Evolutionary conservation across 164 flowering plant genomes (phyloP), one percentile per base, ranked within the genome.

Genomic region (Pachysandra terminalis): DNA sequence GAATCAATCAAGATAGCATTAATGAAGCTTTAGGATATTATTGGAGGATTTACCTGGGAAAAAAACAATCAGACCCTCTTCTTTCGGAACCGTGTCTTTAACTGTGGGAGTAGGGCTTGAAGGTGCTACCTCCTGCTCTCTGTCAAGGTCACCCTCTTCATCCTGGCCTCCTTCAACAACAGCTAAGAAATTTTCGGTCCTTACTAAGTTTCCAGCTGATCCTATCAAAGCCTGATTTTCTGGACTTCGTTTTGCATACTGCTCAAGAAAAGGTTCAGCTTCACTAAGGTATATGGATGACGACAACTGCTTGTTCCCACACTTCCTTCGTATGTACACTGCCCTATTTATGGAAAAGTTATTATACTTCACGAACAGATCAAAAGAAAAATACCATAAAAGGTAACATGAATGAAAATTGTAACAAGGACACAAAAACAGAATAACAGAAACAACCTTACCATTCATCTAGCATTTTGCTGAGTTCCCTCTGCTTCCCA

Each of bases 381-480:
- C 24, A 54, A 24, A 24, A 57, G 19, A 61, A 56, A 32, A 28
- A 51, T n/a, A 56, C 51, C 40, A 32, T 22, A 59, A 6, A 24
- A 61, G 26, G 49, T 22, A 19, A 9, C 65, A n/a, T 54, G 28
- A 9, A 41, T n/a, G 41, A 16, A 56, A 49, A 48, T 25, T 23
- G 35, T 51, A 54, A 57, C 9, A 40, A 41, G 58, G 53, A 53
- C 58, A 60, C 12, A 41, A 52, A 57, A 52, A 57, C 40, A 49
- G 12, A 41, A 9, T 24, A 32, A 32, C 51, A 45, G 1, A 54
- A 55, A 40, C 25, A 71, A 12, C n/a, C 64, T 62, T 87, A 92
- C 99, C 99, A 95, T 85, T 92, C 98, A 84, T 95, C 94, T 37
- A 95, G 85, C 98, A 95, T 85, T 76, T 89, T 90, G 87, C 84